Base-by-base conservation (phyloP, 176 grass and related monocot genomes). In the Lolium perenne region DNA sequence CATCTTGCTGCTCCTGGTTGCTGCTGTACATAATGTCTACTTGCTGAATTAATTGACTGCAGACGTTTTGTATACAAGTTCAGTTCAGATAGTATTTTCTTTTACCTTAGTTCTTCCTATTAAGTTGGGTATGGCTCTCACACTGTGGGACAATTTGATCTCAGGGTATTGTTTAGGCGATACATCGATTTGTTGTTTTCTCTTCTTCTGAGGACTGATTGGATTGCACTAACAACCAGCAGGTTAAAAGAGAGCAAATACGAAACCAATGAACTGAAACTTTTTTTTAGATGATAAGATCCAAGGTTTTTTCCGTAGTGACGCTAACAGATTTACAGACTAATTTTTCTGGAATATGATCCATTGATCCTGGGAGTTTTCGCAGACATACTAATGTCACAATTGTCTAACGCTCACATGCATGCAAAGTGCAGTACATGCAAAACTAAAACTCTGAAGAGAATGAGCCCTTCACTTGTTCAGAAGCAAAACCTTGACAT, bases 401-500 rank as follows among this genome's bases (percentile, higher is more conserved):
- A 18, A 9, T 59, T 21, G 18, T 21, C 6, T 59, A 13, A 76
- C 16, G 3, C 54, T 7, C 67, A n/a, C 20, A 55, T 56, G 57
- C 49, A 56, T 46, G 4, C 7, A 35, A 32, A 40, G 21, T 4
- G 38, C 14, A 77, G 41, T 71, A 53, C 22, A 57, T 40, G 38
- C 53, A 18, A 7, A 67, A 46, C 23, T 13, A 16, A 46, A 80
- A 55, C 13, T 15, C 18, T 3, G 4, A 58, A 45, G 14, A 11
- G 10, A 10, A 74, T 47, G 53, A 59, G 67, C 62, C 23, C 1
- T 57, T 68, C 0, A 45, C 6, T 4, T n/a, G 32, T 71, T 84
- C 77, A 80, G 74, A 71, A 57, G 17, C 7, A 57, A 47, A 84
- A 79, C 45, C 68, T 76, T 20, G 3, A 51, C 41, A 61, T 82